Evolutionary conservation across 2,329 filamentous ascomycete genomes (phyloP).

Genomic region (Salinomyces thailandicus): DNA sequence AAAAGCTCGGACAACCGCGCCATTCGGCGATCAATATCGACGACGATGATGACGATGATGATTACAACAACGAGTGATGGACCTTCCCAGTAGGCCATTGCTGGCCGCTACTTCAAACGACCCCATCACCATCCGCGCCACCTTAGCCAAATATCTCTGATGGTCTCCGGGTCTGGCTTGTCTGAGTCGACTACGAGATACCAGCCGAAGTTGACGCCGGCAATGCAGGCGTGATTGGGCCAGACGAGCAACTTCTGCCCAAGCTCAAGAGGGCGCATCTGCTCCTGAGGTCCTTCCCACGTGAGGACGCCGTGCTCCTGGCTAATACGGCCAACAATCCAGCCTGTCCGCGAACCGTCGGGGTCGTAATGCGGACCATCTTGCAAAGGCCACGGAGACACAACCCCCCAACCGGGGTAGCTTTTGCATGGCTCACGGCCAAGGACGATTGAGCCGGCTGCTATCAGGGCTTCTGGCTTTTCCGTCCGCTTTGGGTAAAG

Average conservation of each 20-base stretch:
- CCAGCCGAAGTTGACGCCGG: conserved; percentile 59
- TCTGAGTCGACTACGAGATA: conserved; percentile 63
- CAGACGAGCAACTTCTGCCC: conserved; percentile 61
- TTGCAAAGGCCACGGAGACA: conserved; percentile 48
- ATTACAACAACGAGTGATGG: not conserved
- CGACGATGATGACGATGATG: no score
- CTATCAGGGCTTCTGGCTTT: conserved; percentile 55
- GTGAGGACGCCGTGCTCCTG: conserved; percentile 69
- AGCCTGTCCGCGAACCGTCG: conserved; percentile 37
- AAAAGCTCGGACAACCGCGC: conserved; percentile 1
- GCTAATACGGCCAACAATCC: conserved; percentile 61
- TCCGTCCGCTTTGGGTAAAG: conserved; percentile 51
- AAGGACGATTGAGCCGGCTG: conserved; percentile 58
- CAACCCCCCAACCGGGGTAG: conserved; percentile 61
- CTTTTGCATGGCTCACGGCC: conserved; percentile 62
- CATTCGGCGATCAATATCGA: conserved; percentile 10
- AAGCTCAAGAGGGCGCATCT: conserved; percentile 41
- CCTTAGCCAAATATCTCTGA: conserved; percentile 62
- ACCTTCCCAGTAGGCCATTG: no score
- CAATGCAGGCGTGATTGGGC: conserved; percentile 75
- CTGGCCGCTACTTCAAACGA: no score
- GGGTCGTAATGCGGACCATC: conserved; percentile 23
- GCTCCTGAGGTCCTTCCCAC: conserved; percentile 41
- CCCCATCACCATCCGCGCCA: conserved; percentile 66
- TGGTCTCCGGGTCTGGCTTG: conserved; percentile 47